phyloP scores from a whole-genome alignment of 1,284 basidiomycete genomes.

The Fomitopsis betulina region DNA sequence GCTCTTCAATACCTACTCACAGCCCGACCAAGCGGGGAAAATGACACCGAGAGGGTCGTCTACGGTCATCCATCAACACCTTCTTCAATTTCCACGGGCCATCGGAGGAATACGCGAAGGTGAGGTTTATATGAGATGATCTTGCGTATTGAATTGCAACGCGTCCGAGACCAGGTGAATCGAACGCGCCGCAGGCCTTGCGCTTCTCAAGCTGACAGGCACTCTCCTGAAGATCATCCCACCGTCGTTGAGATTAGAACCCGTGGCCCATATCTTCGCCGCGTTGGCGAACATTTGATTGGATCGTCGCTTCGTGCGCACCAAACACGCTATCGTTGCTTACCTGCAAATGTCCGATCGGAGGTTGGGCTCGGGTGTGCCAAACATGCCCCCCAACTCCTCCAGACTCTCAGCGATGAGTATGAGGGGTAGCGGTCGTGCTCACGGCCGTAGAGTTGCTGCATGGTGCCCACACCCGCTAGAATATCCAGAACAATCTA shows the following conservation, averaged over 20 bases:
- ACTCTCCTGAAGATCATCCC: neutral
- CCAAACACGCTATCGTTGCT: neutral
- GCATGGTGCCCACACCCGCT: neutral
- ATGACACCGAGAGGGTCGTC: neutral
- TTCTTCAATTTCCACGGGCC: neutral
- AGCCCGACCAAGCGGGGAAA: neutral
- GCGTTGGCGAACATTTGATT: neutral
- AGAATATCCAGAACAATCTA: neutral
- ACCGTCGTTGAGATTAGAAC: neutral
- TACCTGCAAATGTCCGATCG: conserved; percentile 1
- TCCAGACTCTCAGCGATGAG: neutral
- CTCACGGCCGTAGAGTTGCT: neutral
- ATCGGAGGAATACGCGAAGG: neutral
- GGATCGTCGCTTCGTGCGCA: neutral
- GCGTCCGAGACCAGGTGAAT: neutral
- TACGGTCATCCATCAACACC: neutral
- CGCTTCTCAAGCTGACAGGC: neutral
- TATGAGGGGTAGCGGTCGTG: neutral
- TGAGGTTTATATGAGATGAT: neutral
- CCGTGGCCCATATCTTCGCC: neutral
- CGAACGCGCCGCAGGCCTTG: neutral
- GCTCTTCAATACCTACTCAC: too few relatives aligned
- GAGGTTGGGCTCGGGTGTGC: neutral
- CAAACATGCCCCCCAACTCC: neutral
- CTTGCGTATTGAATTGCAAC: neutral